Percentiles rank a stretch among this genome's conserved stretches.
Conservation (phyloP, 2,329 filamentous ascomycete genomes). For the Neofusicoccum sp. region DNA sequence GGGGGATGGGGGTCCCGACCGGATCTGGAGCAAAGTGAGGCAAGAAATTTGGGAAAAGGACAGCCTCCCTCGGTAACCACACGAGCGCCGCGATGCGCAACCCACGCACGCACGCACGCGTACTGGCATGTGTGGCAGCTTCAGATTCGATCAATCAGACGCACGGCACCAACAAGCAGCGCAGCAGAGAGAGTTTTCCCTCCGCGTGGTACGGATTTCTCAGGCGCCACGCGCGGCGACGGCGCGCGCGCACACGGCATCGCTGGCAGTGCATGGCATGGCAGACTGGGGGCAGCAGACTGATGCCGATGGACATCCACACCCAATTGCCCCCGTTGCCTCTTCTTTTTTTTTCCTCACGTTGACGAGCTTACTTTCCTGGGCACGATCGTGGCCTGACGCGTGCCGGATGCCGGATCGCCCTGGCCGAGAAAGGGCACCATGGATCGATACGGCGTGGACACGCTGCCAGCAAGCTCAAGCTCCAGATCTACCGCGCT, state of each 20-base stretch:
- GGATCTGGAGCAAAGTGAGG: no score
- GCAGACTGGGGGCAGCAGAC: neutral
- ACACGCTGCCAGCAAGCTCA: slow-evolving; percentile 9
- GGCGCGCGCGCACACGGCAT: neutral
- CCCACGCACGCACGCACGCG: no score
- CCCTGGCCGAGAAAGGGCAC: neutral
- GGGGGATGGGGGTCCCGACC: no score
- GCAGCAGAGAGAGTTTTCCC: no score
- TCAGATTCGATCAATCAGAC: no score
- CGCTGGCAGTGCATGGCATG: slow-evolving; percentile 11
- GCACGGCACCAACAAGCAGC: no score
- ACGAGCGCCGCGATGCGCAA: no score
- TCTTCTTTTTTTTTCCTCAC: neutral
- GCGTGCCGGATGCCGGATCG: slow-evolving; percentile 9
- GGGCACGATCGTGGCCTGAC: neutral
- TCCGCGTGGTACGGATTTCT: neutral
- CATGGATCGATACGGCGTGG: neutral
- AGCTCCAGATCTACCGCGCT: neutral
- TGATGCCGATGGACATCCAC: neutral
- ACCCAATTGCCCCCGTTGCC: neutral
- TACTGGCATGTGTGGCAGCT: no score
- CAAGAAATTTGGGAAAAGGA: no score
- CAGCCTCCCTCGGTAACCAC: no score
- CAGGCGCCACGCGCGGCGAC: slow-evolving; percentile 9
- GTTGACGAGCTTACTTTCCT: neutral